phyloP scores from a whole-genome alignment of 2,329 filamentous ascomycete genomes.

The Corynespora cassiicola region DNA sequence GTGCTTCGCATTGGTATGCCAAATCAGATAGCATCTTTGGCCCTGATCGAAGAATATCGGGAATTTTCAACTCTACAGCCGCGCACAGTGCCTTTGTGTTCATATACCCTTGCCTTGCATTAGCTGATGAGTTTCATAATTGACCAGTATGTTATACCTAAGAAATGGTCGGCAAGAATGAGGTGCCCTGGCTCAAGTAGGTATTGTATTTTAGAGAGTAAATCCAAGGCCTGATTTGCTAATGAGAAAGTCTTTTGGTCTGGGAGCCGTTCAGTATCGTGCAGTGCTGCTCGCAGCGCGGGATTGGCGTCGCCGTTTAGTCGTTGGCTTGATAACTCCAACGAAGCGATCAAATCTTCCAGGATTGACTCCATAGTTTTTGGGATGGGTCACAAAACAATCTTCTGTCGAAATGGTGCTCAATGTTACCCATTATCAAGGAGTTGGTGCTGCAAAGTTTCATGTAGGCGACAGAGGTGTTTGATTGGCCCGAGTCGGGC shows the following conservation, averaged over 20 bases:
- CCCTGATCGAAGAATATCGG: constrained; percentile 34
- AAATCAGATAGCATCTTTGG: constrained; percentile 23
- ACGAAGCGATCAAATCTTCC: constrained; percentile 3
- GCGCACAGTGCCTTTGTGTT: constrained; percentile 37
- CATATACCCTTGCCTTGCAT: constrained; percentile 24
- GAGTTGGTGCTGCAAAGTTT: no score
- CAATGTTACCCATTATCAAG: no score
- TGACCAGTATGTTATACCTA: constrained; percentile 13
- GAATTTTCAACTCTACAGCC: constrained; percentile 36
- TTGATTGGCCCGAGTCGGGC: no score
- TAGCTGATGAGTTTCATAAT: background rate
- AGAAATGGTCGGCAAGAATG: constrained; percentile 34
- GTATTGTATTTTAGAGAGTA: constrained; percentile 15
- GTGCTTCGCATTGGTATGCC: constrained; percentile 17
- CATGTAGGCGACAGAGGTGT: no score
- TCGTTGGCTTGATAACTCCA: background rate
- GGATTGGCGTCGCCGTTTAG: constrained; percentile 3
- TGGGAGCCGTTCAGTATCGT: constrained; percentile 9
- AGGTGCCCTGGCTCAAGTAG: constrained; percentile 26
- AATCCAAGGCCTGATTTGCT: constrained; percentile 15
- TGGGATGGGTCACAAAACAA: background rate
- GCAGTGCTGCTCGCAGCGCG: constrained; percentile 1
- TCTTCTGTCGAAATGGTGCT: no score
- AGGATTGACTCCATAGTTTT: constrained; percentile 8
- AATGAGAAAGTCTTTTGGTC: constrained; percentile 6